Evolutionary conservation across 2,329 filamentous ascomycete species (phyloP).

Genomic region (Pyricularia sp.): DNA sequence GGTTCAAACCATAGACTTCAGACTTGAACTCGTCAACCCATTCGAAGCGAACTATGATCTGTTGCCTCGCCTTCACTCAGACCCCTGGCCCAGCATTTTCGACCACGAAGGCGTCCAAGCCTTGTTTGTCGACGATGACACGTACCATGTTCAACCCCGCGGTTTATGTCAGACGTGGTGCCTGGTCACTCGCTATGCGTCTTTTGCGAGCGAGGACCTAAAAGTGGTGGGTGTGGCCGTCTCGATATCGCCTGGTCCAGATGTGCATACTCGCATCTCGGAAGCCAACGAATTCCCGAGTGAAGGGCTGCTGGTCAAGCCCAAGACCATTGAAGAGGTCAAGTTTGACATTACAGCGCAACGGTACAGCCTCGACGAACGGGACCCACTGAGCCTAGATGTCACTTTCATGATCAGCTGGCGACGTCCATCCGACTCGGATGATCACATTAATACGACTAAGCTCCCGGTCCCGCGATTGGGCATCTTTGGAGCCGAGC

Average conservation of each 20-base stretch:
- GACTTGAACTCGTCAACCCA: constrained; percentile 66
- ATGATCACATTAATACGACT: constrained; percentile 44
- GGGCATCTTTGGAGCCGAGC: constrained; percentile 72
- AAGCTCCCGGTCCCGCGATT: constrained; percentile 71
- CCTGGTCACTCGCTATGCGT: constrained; percentile 63
- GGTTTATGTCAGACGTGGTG: constrained; percentile 78
- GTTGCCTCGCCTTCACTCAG: constrained; percentile 64
- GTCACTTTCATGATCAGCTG: constrained; percentile 69
- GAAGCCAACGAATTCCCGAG: constrained; percentile 28
- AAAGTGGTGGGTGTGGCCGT: constrained; percentile 50
- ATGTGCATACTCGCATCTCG: constrained; percentile 46
- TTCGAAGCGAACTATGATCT: constrained; percentile 93
- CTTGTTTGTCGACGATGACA: constrained; percentile 13
- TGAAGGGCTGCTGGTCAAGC: constrained; percentile 41
- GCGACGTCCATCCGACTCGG: constrained; percentile 43
- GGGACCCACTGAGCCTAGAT: constrained; percentile 64
- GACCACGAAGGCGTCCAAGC: constrained; percentile 41
- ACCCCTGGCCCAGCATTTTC: constrained; percentile 85
- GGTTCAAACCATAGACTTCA: constrained; percentile 59
- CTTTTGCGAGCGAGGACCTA: constrained; percentile 67
- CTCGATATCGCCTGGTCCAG: constrained; percentile 40
- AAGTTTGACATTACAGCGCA: constrained; percentile 66
- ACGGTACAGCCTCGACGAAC: constrained; percentile 74
- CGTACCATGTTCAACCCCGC: constrained; percentile 18
- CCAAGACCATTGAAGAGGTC: constrained; percentile 62